These are phyloP conservation scores for Fraxinus quadrangulata DNA, from an alignment of 257 asterid genomes.

Conservation along the genomic window DNA sequence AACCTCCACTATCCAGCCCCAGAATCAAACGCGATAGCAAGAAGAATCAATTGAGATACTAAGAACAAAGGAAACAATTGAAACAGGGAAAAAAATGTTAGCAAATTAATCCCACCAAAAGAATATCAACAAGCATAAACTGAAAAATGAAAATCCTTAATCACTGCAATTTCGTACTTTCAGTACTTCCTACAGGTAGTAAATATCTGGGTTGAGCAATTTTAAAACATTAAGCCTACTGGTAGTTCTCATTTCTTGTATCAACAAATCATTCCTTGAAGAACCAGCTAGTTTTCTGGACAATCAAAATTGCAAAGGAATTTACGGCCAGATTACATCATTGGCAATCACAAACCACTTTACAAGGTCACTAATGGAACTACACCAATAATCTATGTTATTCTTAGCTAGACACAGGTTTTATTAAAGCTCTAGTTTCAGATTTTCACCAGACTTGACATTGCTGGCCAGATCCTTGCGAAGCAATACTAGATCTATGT, in stretches of 20 bases:
- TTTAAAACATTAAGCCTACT: background rate
- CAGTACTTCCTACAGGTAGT: background rate
- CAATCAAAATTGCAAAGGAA: background rate
- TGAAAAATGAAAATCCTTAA: background rate
- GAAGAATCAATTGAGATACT: background rate
- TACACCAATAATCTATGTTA: background rate
- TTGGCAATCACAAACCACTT: background rate
- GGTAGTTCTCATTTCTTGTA: background rate
- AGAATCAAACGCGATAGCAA: background rate
- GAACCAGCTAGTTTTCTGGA: background rate
- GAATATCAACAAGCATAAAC: background rate
- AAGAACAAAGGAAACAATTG: background rate
- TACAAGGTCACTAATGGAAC: background rate
- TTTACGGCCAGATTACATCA: background rate
- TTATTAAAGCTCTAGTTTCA: background rate
- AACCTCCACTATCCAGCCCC: background rate
- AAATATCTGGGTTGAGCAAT: background rate
- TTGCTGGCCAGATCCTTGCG: background rate
- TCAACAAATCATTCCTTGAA: background rate
- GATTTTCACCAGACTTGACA: background rate
- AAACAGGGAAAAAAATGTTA: too few species aligned
- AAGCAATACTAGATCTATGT: background rate
- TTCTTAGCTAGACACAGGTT: background rate
- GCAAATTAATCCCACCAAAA: background rate
- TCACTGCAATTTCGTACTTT: background rate